phyloP scores from a whole-genome alignment of 345 rosid genomes.

The Brassica cretica region DNA sequence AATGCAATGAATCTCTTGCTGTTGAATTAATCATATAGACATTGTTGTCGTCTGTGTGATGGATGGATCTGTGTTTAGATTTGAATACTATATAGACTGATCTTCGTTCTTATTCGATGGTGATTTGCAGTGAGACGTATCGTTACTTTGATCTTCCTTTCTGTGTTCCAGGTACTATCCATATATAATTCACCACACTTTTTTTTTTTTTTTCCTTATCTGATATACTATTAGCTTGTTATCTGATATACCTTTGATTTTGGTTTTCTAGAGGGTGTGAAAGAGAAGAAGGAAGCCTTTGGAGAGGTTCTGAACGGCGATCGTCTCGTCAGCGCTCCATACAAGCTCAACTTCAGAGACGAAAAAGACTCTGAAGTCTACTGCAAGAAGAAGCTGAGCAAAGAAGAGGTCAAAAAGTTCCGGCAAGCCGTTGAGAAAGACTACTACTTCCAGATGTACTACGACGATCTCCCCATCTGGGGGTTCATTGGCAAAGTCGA shows the following conservation, averaged over 20 bases:
- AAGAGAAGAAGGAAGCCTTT: constrained; percentile 89
- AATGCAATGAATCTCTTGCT: not conserved
- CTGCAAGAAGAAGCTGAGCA: constrained; percentile 59
- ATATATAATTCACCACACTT: not conserved
- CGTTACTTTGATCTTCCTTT: constrained; percentile 83
- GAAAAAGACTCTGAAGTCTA: constrained; percentile 67
- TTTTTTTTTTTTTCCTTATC: not conserved
- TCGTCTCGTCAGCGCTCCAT: constrained; percentile 83
- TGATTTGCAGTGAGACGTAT: constrained; percentile 75
- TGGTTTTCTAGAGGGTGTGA: constrained; percentile 49
- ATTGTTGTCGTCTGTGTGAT: not conserved
- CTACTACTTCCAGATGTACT: constrained; percentile 87
- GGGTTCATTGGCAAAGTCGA: constrained; percentile 86
- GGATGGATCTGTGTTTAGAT: constrained; percentile 3
- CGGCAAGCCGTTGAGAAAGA: constrained; percentile 69
- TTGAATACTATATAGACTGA: constrained; percentile 6
- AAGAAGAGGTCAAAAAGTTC: constrained; percentile 62
- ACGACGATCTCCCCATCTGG: constrained; percentile 89
- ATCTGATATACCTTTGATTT: not conserved
- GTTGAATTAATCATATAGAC: not conserved
- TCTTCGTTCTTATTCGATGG: not conserved
- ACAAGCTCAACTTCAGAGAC: constrained; percentile 65
- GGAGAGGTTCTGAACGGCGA: constrained; percentile 91
- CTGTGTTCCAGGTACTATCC: constrained; percentile 59
- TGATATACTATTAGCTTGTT: too few species aligned